Conservation (phyloP, 2,329 filamentous ascomycete genomes). For the Arthrocladium fulminans region DNA sequence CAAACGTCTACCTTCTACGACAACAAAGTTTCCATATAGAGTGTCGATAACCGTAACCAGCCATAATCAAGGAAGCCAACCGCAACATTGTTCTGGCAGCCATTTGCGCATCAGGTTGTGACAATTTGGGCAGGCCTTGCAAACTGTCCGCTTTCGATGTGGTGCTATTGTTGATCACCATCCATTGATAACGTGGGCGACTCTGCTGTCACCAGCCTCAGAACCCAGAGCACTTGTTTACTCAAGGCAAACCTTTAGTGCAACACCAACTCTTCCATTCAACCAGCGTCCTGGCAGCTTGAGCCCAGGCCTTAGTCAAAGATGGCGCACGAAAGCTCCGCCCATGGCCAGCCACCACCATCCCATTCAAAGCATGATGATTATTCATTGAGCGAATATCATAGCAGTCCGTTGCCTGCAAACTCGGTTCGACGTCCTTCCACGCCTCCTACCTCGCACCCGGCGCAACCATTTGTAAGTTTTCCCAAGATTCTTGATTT, state of each 20-base stretch:
- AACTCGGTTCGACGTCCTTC: conserved; percentile 11
- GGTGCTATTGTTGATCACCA: not conserved
- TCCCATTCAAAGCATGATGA: conserved; percentile 20
- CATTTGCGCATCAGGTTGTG: conserved; percentile 1
- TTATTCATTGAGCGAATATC: conserved; percentile 11
- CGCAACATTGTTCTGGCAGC: conserved; percentile 7
- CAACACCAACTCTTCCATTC: not conserved
- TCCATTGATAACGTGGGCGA: not conserved
- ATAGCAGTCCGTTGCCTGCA: conserved; percentile 1
- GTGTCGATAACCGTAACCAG: conserved; percentile 6
- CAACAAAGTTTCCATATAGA: conserved; percentile 12
- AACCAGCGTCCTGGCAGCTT: not conserved
- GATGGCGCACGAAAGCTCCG: conserved; percentile 3
- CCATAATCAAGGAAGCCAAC: conserved; percentile 4
- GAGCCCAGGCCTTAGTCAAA: not conserved
- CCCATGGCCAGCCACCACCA: conserved; percentile 14
- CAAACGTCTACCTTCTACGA: conserved; percentile 11
- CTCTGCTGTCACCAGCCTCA: not conserved
- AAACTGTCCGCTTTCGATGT: not conserved
- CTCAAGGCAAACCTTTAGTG: not conserved
- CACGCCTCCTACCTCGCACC: conserved; percentile 13
- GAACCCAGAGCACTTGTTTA: not conserved
- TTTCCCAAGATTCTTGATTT: not conserved
- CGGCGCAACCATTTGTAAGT: conserved; percentile 17
- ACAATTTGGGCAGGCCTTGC: conserved; percentile 2